phyloP scores from a whole-genome alignment of 257 asterid species.

The Plantago elongata region DNA sequence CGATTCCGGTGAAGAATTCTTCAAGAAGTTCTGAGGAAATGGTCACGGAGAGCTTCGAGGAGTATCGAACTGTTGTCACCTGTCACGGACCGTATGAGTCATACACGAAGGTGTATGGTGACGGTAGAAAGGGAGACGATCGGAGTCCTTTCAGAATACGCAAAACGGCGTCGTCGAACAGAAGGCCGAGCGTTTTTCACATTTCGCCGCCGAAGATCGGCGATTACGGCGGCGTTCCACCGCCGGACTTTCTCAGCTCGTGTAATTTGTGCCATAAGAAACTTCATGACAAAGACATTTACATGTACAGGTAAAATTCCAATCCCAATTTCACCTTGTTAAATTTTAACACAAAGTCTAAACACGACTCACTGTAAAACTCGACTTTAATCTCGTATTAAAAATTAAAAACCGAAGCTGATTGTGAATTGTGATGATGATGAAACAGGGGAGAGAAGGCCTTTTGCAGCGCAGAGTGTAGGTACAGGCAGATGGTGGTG shows the following conservation, averaged over 20 bases:
- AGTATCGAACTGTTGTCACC: conserved; percentile 58
- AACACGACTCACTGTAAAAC: too few species aligned
- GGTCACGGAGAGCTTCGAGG: conserved; percentile 49
- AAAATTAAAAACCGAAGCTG: neutral
- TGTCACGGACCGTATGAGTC: conserved; percentile 50
- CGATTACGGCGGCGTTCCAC: conserved; percentile 33
- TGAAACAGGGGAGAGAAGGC: conserved; percentile 76
- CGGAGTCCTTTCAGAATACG: conserved; percentile 26
- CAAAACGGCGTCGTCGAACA: conserved; percentile 7
- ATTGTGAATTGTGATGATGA: neutral
- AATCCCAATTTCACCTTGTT: neutral
- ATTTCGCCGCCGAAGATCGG: conserved; percentile 52
- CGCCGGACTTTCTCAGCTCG: conserved; percentile 60
- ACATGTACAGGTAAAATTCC: conserved; percentile 72
- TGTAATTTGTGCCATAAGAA: conserved; percentile 67
- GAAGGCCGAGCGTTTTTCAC: conserved; percentile 42
- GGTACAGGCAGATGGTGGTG: conserved; percentile 50
- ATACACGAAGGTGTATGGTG: conserved; percentile 48
- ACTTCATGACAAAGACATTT: conserved; percentile 78
- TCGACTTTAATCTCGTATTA: too few species aligned
- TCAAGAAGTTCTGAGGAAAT: conserved; percentile 15
- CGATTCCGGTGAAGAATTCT: conserved; percentile 53
- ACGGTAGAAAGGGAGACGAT: conserved; percentile 20
- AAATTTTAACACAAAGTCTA: neutral
- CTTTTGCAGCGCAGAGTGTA: conserved; percentile 78